These are phyloP conservation scores for Lichtheimia hyalospora DNA, from an alignment of 371 early-diverging fungal genomes.

Conservation along the genomic window DNA sequence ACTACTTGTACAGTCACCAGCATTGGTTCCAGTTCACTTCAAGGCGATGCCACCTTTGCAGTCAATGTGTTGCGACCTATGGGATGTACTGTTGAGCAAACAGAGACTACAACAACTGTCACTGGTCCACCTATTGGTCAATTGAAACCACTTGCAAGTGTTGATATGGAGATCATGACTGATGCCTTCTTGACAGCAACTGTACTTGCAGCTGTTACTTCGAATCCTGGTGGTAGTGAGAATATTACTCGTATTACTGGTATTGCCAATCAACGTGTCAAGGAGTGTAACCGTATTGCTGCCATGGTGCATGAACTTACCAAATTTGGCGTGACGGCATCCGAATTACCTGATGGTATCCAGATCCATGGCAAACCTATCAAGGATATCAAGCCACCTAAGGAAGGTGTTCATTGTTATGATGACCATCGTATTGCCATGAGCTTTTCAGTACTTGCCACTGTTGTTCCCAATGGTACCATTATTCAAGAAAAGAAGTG, in stretches of 20 bases:
- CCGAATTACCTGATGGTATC: slow-evolving; percentile 90
- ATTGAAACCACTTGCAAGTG: slow-evolving; percentile 71
- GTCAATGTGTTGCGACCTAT: slow-evolving; percentile 89
- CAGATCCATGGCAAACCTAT: slow-evolving; percentile 75
- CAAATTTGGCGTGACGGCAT: slow-evolving; percentile 84
- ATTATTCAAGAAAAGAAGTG: slow-evolving; percentile 91
- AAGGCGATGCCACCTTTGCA: slow-evolving; percentile 93
- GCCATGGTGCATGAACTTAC: slow-evolving; percentile 94
- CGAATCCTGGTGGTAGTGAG: slow-evolving; percentile 47
- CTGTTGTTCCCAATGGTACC: slow-evolving; percentile 72
- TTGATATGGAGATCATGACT: slow-evolving; percentile 98
- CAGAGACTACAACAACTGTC: slow-evolving; percentile 85
- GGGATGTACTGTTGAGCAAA: slow-evolving; percentile 90
- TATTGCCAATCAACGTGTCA: slow-evolving; percentile 97
- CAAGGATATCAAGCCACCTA: slow-evolving; percentile 56
- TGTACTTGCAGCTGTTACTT: slow-evolving; percentile 89
- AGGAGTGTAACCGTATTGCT: slow-evolving; percentile 96
- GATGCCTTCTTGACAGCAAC: slow-evolving; percentile 97
- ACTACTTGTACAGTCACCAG: slow-evolving; percentile 85
- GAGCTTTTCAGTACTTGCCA: slow-evolving; percentile 89
- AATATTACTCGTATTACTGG: slow-evolving; percentile 85
- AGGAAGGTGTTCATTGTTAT: slow-evolving; percentile 83
- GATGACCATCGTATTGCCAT: slow-evolving; percentile 98
- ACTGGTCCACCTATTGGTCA: slow-evolving; percentile 80
- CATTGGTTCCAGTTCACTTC: slow-evolving; percentile 87